phyloP scores from a whole-genome alignment of 108 stramenopile species.

The Nannochloropsis gaditana region DNA sequence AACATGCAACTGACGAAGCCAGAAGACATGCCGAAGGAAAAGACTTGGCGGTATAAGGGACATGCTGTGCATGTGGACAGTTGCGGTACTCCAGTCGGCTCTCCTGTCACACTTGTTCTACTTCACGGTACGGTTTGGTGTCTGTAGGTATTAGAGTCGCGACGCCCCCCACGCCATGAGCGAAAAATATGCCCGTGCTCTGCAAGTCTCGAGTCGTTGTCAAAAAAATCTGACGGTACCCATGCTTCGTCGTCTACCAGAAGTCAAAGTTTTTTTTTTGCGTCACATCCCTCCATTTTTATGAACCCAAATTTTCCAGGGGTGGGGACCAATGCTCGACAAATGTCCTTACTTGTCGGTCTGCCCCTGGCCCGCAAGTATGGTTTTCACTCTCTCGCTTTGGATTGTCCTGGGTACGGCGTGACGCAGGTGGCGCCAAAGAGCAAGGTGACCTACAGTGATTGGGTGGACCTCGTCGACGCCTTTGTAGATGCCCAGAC shows the following conservation, averaged over 20 bases:
- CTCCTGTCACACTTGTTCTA: background rate
- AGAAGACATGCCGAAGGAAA: background rate
- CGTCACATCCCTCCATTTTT: too few species aligned
- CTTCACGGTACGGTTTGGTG: background rate
- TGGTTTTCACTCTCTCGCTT: background rate
- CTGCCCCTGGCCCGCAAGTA: background rate
- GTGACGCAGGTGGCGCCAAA: background rate
- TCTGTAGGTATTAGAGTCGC: too few species aligned
- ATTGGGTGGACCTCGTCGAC: background rate
- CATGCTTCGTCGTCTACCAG: too few species aligned
- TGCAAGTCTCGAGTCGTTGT: too few species aligned
- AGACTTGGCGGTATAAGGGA: background rate
- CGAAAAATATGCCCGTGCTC: too few species aligned
- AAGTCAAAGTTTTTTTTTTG: too few species aligned
- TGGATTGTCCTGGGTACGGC: slow-evolving; percentile 8
- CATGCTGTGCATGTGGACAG: slow-evolving; percentile 19
- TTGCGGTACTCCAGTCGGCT: background rate
- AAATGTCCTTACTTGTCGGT: background rate
- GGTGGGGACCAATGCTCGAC: background rate
- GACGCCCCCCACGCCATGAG: too few species aligned
- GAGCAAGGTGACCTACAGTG: background rate
- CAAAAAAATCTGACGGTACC: too few species aligned
- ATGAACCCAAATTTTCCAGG: background rate
- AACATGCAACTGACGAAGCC: background rate
- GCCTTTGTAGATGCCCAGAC: slow-evolving; percentile 5